Evolutionary conservation across 2,329 filamentous ascomycete species (phyloP).

Genomic region (Ophiostoma tasmaniense): DNA sequence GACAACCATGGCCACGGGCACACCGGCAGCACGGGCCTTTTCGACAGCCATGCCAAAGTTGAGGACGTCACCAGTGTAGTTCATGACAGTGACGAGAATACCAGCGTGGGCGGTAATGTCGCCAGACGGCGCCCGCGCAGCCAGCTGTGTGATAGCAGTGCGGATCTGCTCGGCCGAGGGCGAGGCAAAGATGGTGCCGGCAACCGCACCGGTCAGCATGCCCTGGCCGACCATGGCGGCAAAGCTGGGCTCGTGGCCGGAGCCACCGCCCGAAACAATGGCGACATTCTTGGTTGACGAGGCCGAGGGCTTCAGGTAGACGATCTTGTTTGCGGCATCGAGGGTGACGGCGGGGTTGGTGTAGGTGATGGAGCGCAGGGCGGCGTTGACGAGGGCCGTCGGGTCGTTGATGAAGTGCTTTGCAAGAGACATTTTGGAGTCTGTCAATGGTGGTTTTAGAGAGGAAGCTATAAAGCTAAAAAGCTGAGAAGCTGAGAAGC

Average conservation of each 20-base stretch:
- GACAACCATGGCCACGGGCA: slow-evolving; percentile 78
- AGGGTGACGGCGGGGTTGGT: slow-evolving; percentile 79
- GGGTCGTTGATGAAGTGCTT: slow-evolving; percentile 91
- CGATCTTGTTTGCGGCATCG: slow-evolving; percentile 71
- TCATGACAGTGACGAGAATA: slow-evolving; percentile 88
- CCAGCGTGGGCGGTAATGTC: slow-evolving; percentile 40
- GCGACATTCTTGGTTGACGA: slow-evolving; percentile 57
- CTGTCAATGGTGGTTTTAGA: not conserved
- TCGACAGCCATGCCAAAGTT: slow-evolving; percentile 93
- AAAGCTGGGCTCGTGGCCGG: slow-evolving; percentile 85
- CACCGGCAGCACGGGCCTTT: slow-evolving; percentile 73
- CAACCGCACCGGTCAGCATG: slow-evolving; percentile 70
- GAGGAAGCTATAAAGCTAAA: no score
- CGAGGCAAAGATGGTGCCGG: slow-evolving; percentile 74
- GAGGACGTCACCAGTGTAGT: slow-evolving; percentile 82
- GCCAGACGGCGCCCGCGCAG: slow-evolving; percentile 46
- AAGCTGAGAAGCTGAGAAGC: not conserved
- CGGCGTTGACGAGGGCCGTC: slow-evolving; percentile 65
- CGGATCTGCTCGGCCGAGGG: slow-evolving; percentile 73
- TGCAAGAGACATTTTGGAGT: slow-evolving; percentile 32
- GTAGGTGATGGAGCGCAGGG: slow-evolving; percentile 67
- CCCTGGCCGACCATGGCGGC: slow-evolving; percentile 76
- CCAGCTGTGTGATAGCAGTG: slow-evolving; percentile 61
- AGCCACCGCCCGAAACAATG: slow-evolving; percentile 78
- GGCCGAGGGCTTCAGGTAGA: slow-evolving; percentile 54